These are phyloP conservation scores for Ceratocystis cubensis DNA, from an alignment of 2,329 filamentous ascomycete genomes.

Conservation along the genomic window DNA sequence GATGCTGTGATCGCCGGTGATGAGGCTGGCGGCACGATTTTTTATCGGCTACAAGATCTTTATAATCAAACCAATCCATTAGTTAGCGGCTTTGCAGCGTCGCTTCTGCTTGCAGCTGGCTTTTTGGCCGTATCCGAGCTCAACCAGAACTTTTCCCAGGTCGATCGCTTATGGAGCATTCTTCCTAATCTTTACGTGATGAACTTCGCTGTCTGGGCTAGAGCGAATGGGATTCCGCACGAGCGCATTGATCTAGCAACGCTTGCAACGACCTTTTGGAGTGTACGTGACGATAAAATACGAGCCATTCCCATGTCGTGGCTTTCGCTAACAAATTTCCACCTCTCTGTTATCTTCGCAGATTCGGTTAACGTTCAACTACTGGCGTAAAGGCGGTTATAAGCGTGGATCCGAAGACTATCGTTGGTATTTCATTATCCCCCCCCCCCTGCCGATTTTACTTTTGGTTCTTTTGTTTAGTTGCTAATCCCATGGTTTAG, in stretches of 20 bases:
- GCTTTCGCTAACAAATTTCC: constrained; percentile 13
- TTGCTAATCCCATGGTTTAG: constrained; percentile 30
- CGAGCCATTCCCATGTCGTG: neutral
- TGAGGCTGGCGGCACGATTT: neutral
- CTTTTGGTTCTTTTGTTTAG: neutral
- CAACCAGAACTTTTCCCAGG: constrained; percentile 93
- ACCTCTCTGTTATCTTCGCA: constrained; percentile 28
- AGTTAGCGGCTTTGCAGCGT: constrained; percentile 59
- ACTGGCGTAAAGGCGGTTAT: constrained; percentile 92
- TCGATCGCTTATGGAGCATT: constrained; percentile 85
- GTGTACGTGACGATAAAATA: constrained; percentile 39
- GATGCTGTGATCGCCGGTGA: constrained; percentile 44
- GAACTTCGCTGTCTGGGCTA: constrained; percentile 75
- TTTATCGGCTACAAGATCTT: constrained; percentile 32
- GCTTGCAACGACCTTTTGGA: constrained; percentile 63
- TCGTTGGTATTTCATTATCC: constrained; percentile 46
- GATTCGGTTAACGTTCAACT: constrained; percentile 84
- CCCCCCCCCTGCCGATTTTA: neutral
- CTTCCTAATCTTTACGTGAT: constrained; percentile 75
- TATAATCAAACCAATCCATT: constrained; percentile 82
- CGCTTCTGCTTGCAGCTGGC: constrained; percentile 55
- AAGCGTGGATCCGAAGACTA: constrained; percentile 85
- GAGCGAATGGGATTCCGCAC: constrained; percentile 57
- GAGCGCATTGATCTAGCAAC: constrained; percentile 60
- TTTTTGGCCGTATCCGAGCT: constrained; percentile 68